Conservation (phyloP, 2,329 filamentous ascomycete species). For the Chrysoporthe austroafricana region DNA sequence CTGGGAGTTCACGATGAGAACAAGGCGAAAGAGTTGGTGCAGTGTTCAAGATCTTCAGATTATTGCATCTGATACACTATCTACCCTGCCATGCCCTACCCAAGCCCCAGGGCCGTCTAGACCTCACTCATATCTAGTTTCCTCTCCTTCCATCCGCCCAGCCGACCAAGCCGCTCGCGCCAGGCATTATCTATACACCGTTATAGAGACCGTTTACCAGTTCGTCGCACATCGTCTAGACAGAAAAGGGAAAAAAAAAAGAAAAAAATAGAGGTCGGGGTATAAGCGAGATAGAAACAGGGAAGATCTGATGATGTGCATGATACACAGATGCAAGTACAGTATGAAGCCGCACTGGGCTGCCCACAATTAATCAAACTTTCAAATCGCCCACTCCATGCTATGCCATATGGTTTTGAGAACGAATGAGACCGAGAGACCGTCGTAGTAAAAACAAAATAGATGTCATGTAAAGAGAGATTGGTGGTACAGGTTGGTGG, state of each 20-base stretch:
- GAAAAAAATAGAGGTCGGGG: neutral
- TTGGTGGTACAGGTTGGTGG: slow-evolving; percentile 3
- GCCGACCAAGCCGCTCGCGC: neutral
- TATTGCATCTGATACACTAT: too few relatives aligned
- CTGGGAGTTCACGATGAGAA: too few relatives aligned
- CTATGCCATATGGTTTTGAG: neutral
- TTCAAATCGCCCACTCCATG: neutral
- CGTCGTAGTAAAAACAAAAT: neutral
- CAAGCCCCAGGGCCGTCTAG: neutral
- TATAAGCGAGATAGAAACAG: neutral
- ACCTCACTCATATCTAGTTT: neutral
- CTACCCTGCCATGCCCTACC: neutral
- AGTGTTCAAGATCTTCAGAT: too few relatives aligned
- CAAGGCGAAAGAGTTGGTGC: too few relatives aligned
- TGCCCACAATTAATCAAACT: neutral
- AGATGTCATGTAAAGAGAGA: neutral
- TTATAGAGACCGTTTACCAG: neutral
- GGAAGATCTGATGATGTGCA: neutral
- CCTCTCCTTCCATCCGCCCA: neutral
- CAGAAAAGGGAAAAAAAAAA: too few relatives aligned
- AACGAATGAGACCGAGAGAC: neutral
- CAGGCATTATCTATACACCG: neutral
- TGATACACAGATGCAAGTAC: neutral
- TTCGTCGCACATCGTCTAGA: neutral
- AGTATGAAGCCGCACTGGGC: neutral